A percentile compares a stretch with the other conserved stretches of the same genome.
phyloP scores from a whole-genome alignment of 2,329 filamentous ascomycete genomes.

The Seiridium cupressi region DNA sequence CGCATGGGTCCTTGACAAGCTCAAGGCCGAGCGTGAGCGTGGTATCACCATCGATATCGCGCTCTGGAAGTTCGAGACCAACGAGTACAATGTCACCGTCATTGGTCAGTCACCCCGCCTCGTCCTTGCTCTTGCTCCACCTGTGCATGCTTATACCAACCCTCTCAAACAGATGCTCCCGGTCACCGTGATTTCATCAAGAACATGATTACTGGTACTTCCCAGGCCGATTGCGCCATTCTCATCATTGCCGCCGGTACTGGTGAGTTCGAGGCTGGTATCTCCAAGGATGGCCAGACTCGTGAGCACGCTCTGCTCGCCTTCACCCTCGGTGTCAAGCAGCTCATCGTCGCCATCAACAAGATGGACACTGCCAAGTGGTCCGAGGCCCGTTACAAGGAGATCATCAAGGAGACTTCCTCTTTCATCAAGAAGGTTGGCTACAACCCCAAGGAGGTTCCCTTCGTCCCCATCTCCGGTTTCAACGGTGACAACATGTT shows the following conservation, averaged over 20 bases:
- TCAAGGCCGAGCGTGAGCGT: slow-evolving; percentile 99
- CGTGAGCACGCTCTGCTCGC: slow-evolving; percentile 99
- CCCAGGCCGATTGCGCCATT: slow-evolving; percentile 99
- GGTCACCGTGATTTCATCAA: slow-evolving; percentile 99
- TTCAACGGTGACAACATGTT: slow-evolving; percentile 99
- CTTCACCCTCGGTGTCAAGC: slow-evolving; percentile 99
- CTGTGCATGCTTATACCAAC: neutral
- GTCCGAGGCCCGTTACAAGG: slow-evolving; percentile 92
- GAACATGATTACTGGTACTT: slow-evolving; percentile 99
- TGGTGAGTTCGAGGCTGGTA: slow-evolving; percentile 99
- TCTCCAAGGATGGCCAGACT: slow-evolving; percentile 99
- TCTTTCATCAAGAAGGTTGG: slow-evolving; percentile 99
- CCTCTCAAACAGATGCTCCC: slow-evolving; percentile 69
- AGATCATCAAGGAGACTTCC: slow-evolving; percentile 99
- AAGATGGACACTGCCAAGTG: slow-evolving; percentile 99
- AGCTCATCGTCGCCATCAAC: slow-evolving; percentile 99
- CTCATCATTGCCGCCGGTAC: slow-evolving; percentile 99
- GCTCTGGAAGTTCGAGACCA: slow-evolving; percentile 99
- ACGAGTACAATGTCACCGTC: slow-evolving; percentile 97
- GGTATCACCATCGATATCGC: slow-evolving; percentile 99
- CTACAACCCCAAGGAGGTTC: slow-evolving; percentile 98
- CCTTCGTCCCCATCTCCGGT: slow-evolving; percentile 99
- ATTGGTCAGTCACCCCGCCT: slow-evolving; percentile 64
- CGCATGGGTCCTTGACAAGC: slow-evolving; percentile 99
- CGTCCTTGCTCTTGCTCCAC: neutral